Percentiles rank a stretch among this genome's conserved stretches.
Evolutionary conservation across 371 early-diverging fungal genomes (phyloP).

Genomic region (Nematocida sp.): DNA sequence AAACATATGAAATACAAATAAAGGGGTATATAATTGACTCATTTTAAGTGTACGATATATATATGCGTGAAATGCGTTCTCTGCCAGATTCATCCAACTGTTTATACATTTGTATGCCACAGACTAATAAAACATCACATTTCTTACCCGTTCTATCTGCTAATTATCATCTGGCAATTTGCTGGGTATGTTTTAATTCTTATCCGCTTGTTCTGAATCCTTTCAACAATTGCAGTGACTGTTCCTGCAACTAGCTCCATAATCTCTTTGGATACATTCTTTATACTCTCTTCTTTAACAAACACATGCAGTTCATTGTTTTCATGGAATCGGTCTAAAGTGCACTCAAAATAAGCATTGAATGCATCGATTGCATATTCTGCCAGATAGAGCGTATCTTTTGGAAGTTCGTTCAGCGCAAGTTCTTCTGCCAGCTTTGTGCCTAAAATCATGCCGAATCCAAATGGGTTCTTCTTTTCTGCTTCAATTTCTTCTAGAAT

Average conservation of each 20-base stretch:
- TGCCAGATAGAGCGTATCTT: background rate
- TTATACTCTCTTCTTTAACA: background rate
- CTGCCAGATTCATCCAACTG: too few relatives aligned
- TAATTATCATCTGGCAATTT: background rate
- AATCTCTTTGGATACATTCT: background rate
- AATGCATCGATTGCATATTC: background rate
- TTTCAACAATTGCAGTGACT: background rate
- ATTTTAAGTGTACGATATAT: too few relatives aligned
- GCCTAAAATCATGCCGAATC: background rate
- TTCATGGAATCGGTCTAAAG: background rate
- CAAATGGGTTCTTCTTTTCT: background rate
- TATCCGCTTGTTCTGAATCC: background rate
- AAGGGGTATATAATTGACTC: too few relatives aligned
- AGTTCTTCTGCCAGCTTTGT: constrained; percentile 43
- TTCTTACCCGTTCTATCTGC: too few relatives aligned
- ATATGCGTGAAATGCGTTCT: too few relatives aligned
- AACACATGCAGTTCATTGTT: background rate
- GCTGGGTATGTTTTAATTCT: background rate
- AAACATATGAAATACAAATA: too few relatives aligned
- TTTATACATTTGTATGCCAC: too few relatives aligned
- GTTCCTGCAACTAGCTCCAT: background rate
- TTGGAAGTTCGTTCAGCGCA: background rate
- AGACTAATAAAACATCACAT: too few relatives aligned
- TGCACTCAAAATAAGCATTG: background rate
- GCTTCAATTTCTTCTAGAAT: background rate